Evolutionary conservation across 176 grass and related monocot genomes (phyloP).

Genomic region (Carex scoparia): DNA sequence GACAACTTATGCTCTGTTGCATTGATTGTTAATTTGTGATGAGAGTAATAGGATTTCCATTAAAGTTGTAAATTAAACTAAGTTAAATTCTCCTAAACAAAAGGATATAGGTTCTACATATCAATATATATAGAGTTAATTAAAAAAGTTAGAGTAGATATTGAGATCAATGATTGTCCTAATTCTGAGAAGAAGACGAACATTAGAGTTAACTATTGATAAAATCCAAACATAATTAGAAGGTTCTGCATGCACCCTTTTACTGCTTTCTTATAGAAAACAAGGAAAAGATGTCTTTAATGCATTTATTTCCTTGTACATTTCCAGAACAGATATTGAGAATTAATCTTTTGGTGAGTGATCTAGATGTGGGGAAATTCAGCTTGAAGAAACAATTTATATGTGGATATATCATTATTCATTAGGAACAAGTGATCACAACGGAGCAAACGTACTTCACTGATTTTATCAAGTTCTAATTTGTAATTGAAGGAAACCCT

Average conservation of each 20-base stretch:
- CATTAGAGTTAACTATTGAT: neutral
- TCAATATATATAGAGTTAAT: neutral
- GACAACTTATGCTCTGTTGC: neutral
- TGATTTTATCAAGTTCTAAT: neutral
- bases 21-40: neutral
- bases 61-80: neutral
- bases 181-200: neutral
- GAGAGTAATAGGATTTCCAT: neutral
- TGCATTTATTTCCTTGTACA: neutral
- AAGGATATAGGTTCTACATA: neutral
- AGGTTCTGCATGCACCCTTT: neutral
- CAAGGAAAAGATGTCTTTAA: neutral
- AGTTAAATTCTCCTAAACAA: neutral
- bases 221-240: neutral
- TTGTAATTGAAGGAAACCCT: neutral
- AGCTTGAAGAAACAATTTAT: neutral
- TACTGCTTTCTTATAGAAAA: no score
- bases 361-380: neutral
- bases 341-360: neutral
- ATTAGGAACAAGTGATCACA: neutral
- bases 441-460: neutral
- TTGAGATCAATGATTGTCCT: neutral
- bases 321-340: neutral
- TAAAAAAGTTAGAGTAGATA: neutral
- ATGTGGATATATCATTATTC: neutral